Evolutionary conservation across 176 grass and related monocot species (phyloP), one percentile per base, ranked within the genome.

Genomic region (Eragrostis nindensis): DNA sequence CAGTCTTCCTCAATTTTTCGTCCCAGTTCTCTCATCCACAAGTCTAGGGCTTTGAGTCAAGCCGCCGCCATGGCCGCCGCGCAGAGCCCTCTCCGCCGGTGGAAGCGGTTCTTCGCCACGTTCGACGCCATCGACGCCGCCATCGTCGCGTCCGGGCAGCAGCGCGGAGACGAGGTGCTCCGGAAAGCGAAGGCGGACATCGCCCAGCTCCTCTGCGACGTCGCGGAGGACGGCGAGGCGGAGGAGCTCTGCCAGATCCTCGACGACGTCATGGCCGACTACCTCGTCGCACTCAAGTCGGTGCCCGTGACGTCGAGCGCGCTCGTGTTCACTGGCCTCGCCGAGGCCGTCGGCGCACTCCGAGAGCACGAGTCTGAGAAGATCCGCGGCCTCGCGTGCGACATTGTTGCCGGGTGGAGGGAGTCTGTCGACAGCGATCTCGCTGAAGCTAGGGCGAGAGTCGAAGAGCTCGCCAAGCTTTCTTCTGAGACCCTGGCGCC

Each of bases 41-140:
- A n/a, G n/a, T n/a, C 11, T 42, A 42, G 41, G 41, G 41, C 41
- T 8, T 1, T 21, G 2, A 6, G 2, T n/a, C n/a, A 19, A 19
- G 21, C n/a, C 22, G 7, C 73, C 19, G 27, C 56, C 70, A 82
- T 82, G 80, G 56, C 42, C 21, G 43, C n/a, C n/a, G n/a, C 2
- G 60, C 22, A 54, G 1, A 41, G 45, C 21, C 21, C 44, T 10
- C 70, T 82, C 15, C 59, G 57, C 15, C 57, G 80, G 0, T 74
- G 80, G 80, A 82, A 65, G 70, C 59, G 1, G 8, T 65, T 65
- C 59, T 6, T 82, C 30, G 9, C 30, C 5, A n/a, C 45, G 14
- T 82, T 82, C 32, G 29, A 5, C 8, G 5, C 21, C 44, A 18
- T 82, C 57, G 57, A 82, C 57, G 56, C 29, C 9, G 43, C 80